A percentile compares a stretch with the other conserved stretches of the same genome.
Evolutionary conservation across 768 basidiomycete genomes (phyloP).

Genomic region (Collybiopsis confluens): DNA sequence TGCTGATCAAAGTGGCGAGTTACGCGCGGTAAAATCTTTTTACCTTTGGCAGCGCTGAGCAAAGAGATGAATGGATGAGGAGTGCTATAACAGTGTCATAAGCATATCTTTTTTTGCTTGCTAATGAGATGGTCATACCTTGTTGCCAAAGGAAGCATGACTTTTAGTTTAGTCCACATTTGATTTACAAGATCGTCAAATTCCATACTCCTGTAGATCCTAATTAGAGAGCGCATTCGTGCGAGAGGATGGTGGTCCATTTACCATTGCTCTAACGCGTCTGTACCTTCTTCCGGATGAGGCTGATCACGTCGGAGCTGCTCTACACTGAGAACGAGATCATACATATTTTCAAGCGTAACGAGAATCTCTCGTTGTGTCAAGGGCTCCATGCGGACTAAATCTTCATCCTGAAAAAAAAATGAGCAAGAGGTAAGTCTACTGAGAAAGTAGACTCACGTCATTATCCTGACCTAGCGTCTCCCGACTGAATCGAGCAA

Average conservation of each 20-base stretch:
- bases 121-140: conserved; percentile 50
- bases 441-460: conserved; percentile 27
- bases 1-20: conserved; percentile 76
- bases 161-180: conserved; percentile 77
- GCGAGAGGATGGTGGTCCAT: conserved; percentile 15
- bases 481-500: conserved; percentile 70
- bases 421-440: neutral
- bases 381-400: conserved; percentile 69
- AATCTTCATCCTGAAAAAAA: conserved; percentile 48
- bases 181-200: conserved; percentile 57
- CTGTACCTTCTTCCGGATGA: conserved; percentile 51
- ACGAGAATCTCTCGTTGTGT: conserved; percentile 73
- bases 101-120: neutral
- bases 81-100: conserved; percentile 41
- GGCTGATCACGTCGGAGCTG: conserved; percentile 81
- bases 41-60: conserved; percentile 85
- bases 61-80: conserved; percentile 97
- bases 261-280: conserved; percentile 41
- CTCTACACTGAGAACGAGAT: conserved; percentile 78
- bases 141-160: conserved; percentile 92
- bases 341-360: conserved; percentile 82
- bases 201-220: conserved; percentile 44
- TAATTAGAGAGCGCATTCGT: too few relatives aligned
- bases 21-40: conserved; percentile 84
- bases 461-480: conserved; percentile 61